Evolutionary conservation across 2,329 filamentous ascomycete species (phyloP).

Genomic region (Paecilomyces dactylethromorphus): DNA sequence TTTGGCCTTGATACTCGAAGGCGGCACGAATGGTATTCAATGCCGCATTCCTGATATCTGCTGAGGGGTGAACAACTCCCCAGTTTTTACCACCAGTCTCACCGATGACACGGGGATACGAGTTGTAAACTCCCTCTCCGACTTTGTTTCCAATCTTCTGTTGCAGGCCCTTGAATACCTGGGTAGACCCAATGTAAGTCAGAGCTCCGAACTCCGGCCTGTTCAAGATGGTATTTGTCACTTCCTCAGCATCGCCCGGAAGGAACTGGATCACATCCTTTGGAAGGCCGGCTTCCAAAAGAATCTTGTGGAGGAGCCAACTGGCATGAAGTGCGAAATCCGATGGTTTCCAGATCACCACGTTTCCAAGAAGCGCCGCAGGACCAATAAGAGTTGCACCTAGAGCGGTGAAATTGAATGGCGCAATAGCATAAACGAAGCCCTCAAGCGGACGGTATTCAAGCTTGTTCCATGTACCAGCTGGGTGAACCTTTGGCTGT

Average conservation of each 20-base stretch:
- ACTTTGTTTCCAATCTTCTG: constrained; percentile 74
- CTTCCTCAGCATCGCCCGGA: constrained; percentile 76
- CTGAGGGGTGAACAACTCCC: constrained; percentile 69
- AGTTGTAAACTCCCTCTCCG: constrained; percentile 66
- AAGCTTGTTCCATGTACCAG: constrained; percentile 90
- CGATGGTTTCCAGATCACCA: constrained; percentile 95
- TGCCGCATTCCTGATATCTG: constrained; percentile 69
- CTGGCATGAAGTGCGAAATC: constrained; percentile 83
- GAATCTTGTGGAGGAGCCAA: constrained; percentile 83
- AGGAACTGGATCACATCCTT: constrained; percentile 89
- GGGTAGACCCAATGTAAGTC: constrained; percentile 86
- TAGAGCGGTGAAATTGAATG: constrained; percentile 97
- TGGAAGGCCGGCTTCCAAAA: constrained; percentile 85
- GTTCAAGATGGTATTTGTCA: constrained; percentile 69
- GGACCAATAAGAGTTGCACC: constrained; percentile 78
- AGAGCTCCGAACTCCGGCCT: constrained; percentile 77
- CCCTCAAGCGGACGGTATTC: constrained; percentile 88
- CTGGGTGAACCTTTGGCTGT: constrained; percentile 12
- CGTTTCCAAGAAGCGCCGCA: constrained; percentile 85
- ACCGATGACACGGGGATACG: constrained; percentile 76
- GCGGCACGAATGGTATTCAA: constrained; percentile 75
- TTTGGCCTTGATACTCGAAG: constrained; percentile 85
- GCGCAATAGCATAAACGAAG: constrained; percentile 89
- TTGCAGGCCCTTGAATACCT: constrained; percentile 83
- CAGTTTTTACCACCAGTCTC: constrained; percentile 93